Base-by-base conservation (phyloP, 805 yeast genomes). In the Yamadazyma phyllophila region DNA sequence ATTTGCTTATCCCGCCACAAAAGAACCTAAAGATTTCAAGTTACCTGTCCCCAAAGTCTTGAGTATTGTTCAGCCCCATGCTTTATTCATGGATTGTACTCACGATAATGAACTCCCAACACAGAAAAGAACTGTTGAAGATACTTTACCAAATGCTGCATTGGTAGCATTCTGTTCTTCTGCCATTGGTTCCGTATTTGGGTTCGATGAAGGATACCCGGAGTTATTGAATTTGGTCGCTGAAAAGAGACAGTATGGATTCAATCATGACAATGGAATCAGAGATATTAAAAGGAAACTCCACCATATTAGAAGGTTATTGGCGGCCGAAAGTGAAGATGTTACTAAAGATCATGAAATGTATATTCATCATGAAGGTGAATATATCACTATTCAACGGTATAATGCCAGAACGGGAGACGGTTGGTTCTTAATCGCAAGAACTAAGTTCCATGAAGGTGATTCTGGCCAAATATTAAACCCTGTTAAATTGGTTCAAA, bases 11-110 rank as follows among this genome's bases (percentile, higher is more conserved):
- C 87, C 90, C 0, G 81, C 85, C 1, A 66, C 65, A 30, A 54
- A 71, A 17, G 73, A 71, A 27, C 73, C 77, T 0, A 40, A 46
- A 3, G 39, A 54, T 4, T 46, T 55, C 43, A 60, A 57, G 46
- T 67, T 85, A 49, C 81, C 81, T 48, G 75, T 87, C 40, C 92
- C 95, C 2, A 76, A 75, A 52, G 71, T 80, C 8, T 72, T 92
- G 39, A 73, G 82, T 1, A 74, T 84, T 3, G 78, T 83, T 36
- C 81, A 83, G n/a, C 95, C 96, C 3, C 97, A 90, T 66, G 97
- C 98, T 0, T 71, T 94, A 55, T 85, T 92, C 56, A 92, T 94
- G 97, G 98, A 94, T 60, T 92, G 97, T 59, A 91, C 98, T 1
- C 99, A 92, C 63, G 99, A 92, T 63, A 92, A 92, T 60, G 94